These are phyloP conservation scores for Solanum pinnatisectum DNA, from an alignment of 257 asterid genomes.

Conservation along the genomic window DNA sequence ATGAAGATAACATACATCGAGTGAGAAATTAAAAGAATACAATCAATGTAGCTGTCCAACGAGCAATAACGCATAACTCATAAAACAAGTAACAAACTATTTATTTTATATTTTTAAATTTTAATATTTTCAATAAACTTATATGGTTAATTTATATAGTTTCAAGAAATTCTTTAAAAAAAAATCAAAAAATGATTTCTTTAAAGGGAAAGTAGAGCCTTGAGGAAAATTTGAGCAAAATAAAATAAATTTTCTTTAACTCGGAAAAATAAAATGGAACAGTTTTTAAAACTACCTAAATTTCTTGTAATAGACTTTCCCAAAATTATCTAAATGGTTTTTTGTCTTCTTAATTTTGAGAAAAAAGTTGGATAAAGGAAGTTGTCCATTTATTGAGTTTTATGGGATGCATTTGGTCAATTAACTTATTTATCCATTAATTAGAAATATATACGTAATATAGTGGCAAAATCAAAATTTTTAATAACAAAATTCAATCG, in stretches of 20 bases:
- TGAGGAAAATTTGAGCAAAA: too few species aligned
- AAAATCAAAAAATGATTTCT: too few species aligned
- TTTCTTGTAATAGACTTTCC: neutral
- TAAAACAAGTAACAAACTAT: neutral
- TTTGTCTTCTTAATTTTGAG: neutral
- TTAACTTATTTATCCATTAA: neutral
- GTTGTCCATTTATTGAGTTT: neutral
- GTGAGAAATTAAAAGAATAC: neutral
- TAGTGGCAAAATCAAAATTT: too few species aligned
- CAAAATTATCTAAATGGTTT: neutral
- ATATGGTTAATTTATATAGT: neutral
- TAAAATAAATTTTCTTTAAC: too few species aligned
- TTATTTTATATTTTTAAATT: neutral
- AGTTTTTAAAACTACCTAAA: neutral
- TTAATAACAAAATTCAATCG: neutral
- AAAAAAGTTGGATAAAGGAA: neutral
- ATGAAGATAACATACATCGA: neutral
- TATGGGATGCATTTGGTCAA: neutral
- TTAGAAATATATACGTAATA: too few species aligned
- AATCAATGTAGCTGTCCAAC: neutral
- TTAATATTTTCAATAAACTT: neutral
- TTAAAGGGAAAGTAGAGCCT: too few species aligned
- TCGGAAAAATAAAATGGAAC: too few species aligned
- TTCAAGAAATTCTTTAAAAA: neutral
- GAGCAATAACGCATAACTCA: neutral